Evolutionary conservation across 179 eudicot species (phyloP).

Genomic region (Actinidia polygama): DNA sequence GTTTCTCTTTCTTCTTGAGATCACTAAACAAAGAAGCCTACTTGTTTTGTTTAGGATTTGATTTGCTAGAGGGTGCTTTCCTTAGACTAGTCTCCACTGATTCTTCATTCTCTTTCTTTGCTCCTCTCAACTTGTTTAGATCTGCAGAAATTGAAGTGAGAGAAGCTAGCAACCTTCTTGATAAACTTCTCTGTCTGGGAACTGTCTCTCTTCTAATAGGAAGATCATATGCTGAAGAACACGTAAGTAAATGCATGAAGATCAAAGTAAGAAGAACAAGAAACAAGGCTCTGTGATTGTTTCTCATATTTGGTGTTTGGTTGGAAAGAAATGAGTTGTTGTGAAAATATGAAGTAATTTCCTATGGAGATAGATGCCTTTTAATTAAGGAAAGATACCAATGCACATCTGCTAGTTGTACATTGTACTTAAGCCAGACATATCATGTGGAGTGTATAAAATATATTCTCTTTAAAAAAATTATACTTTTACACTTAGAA

Average conservation of each 20-base stretch:
- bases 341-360: slow-evolving; percentile 19
- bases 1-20: slow-evolving; percentile 11
- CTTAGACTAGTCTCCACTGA: slow-evolving; percentile 42
- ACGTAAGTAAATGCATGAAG: slow-evolving; percentile 25
- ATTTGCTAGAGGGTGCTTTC: slow-evolving; percentile 36
- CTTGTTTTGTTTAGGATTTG: slow-evolving; percentile 66
- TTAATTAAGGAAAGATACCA: slow-evolving; percentile 22
- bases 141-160: slow-evolving; percentile 20
- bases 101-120: slow-evolving; percentile 26
- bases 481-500: background rate
- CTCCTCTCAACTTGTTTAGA: slow-evolving; percentile 29
- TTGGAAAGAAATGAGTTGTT: slow-evolving; percentile 21
- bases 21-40: slow-evolving; percentile 1
- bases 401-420: slow-evolving; percentile 23
- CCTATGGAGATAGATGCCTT: slow-evolving; percentile 6
- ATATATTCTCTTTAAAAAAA: slow-evolving; percentile 6
- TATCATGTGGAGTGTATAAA: slow-evolving; percentile 25
- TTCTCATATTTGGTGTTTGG: slow-evolving; percentile 31
- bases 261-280: slow-evolving; percentile 32
- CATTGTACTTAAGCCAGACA: slow-evolving; percentile 26
- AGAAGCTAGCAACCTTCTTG: slow-evolving; percentile 56
- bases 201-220: slow-evolving; percentile 5
- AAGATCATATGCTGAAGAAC: slow-evolving; percentile 24
- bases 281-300: slow-evolving; percentile 27
- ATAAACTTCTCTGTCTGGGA: slow-evolving; percentile 24